Evolutionary conservation across 2,329 filamentous ascomycete genomes (phyloP).

Genomic region (Colletotrichum chlorophyti): DNA sequence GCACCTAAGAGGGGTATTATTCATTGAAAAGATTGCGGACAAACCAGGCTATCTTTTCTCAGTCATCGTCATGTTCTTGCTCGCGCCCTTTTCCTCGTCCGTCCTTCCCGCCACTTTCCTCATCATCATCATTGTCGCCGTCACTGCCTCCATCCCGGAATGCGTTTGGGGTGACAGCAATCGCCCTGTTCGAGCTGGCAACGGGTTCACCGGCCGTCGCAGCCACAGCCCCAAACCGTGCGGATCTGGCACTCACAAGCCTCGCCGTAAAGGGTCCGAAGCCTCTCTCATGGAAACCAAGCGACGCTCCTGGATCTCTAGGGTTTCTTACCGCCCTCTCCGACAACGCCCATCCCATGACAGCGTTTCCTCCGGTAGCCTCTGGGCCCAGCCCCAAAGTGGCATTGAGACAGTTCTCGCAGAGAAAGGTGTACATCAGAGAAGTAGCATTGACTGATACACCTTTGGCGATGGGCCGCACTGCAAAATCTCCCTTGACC

Average conservation of each 20-base stretch:
- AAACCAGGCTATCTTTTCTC: too few species aligned
- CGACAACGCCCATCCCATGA: constrained; percentile 46
- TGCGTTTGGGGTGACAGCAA: constrained; percentile 22
- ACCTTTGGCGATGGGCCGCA: constrained; percentile 47
- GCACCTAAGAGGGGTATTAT: too few species aligned
- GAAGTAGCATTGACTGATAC: constrained; percentile 50
- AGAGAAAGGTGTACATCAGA: constrained; percentile 54
- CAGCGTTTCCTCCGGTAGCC: constrained; percentile 32
- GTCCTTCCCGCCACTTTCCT: constrained; percentile 34
- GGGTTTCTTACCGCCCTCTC: constrained; percentile 33
- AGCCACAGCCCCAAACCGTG: constrained; percentile 46
- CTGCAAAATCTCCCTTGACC: constrained; percentile 46
- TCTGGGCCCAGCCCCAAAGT: constrained; percentile 36
- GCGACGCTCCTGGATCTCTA: constrained; percentile 30
- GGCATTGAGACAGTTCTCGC: constrained; percentile 42
- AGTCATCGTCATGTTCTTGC: too few species aligned
- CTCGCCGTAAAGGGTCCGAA: constrained; percentile 38
- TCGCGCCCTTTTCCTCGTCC: too few species aligned
- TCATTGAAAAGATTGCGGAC: too few species aligned
- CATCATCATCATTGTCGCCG: constrained; percentile 19
- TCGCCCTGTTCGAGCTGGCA: constrained; percentile 32
- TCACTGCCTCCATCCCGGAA: constrained; percentile 28
- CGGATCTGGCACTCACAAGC: constrained; percentile 42
- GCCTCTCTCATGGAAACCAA: constrained; percentile 41
- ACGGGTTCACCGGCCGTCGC: constrained; percentile 44